Evolutionary conservation across 176 grass and related monocot species (phyloP).

Genomic region (Avena insularis): DNA sequence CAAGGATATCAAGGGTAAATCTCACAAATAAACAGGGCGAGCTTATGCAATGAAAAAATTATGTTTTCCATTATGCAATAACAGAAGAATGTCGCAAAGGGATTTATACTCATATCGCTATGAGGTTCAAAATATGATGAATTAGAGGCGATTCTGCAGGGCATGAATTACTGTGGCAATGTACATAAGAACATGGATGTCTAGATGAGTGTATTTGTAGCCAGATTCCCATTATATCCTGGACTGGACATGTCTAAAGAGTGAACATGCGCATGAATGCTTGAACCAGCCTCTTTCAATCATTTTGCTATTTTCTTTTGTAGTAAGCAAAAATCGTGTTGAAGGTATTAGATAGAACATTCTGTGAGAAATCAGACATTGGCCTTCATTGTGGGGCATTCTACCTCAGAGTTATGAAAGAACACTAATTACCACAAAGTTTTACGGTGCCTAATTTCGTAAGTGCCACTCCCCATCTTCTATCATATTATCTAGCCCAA

Average conservation of each 20-base stretch:
- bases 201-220: not conserved
- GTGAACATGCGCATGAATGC: not conserved
- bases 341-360: not conserved
- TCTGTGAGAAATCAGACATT: not conserved
- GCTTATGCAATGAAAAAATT: not conserved
- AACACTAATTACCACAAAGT: not conserved
- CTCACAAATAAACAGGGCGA: not conserved
- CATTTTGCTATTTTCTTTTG: not conserved
- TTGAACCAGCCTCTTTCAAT: not conserved
- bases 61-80: not conserved
- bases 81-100: not conserved
- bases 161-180: not conserved
- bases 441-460: not conserved
- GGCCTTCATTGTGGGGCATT: conserved; percentile 1
- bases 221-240: not conserved
- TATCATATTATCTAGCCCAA: not conserved
- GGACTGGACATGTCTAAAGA: not conserved
- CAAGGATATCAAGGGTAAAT: not conserved
- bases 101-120: not conserved
- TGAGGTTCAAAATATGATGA: not conserved
- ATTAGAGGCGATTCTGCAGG: not conserved
- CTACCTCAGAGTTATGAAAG: not conserved
- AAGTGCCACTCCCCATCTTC: not conserved
- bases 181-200: not conserved
- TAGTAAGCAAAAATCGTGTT: not conserved